Evolutionary conservation across 768 basidiomycete genomes (phyloP).

Genomic region (Nidula microcarpa): DNA sequence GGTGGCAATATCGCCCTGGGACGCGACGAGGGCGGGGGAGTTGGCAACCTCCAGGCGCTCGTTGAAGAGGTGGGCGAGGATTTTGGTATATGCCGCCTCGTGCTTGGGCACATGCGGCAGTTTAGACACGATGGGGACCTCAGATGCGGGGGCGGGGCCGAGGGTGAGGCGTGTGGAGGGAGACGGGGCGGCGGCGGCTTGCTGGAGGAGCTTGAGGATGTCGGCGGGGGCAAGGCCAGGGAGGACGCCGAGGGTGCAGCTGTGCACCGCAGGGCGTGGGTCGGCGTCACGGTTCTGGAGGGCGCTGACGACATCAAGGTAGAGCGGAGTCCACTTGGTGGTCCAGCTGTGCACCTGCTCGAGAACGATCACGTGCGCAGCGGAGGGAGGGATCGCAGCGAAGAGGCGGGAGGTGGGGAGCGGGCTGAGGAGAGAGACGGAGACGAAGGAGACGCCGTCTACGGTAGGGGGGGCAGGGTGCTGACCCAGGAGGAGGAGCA

Average conservation of each 20-base stretch:
- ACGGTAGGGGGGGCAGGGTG: conserved; percentile 36
- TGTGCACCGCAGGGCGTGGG: conserved; percentile 52
- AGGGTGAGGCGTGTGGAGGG: conserved; percentile 45
- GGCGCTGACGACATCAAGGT: conserved; percentile 74
- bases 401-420: conserved; percentile 60
- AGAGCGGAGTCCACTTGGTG: conserved; percentile 87
- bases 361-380: conserved; percentile 69
- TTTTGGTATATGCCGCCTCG: conserved; percentile 88
- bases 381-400: conserved; percentile 55
- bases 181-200: conserved; percentile 24
- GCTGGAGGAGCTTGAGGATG: conserved; percentile 49
- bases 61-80: conserved; percentile 77
- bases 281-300: conserved; percentile 57
- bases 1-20: conserved; percentile 75
- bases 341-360: conserved; percentile 77
- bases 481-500: conserved; percentile 70
- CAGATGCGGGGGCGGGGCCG: conserved; percentile 27
- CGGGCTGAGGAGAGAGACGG: conserved; percentile 67
- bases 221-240: conserved; percentile 35
- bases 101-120: conserved; percentile 79
- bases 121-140: conserved; percentile 18
- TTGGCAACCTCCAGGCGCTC: conserved; percentile 83
- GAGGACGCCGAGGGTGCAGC: conserved; percentile 56
- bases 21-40: conserved; percentile 66
- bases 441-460: conserved; percentile 61